A percentile compares a stretch with the other conserved stretches of the same genome.
These are phyloP conservation scores for Penicillium vulpinum DNA, from an alignment of 2,329 filamentous ascomycete genomes.

Conservation along the genomic window DNA sequence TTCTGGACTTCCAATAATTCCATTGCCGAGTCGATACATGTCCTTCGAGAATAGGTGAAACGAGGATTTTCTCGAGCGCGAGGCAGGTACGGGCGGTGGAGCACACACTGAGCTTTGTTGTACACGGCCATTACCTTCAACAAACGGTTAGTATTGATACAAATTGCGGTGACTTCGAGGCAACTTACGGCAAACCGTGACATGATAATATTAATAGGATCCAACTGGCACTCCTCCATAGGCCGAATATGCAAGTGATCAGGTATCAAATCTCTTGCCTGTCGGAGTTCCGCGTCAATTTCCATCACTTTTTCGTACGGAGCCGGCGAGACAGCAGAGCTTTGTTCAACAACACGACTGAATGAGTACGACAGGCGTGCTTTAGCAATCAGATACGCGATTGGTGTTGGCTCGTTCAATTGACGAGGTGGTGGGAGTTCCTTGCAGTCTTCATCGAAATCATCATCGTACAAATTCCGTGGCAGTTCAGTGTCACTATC, in stretches of 20 bases:
- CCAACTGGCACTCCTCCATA: conserved; percentile 70
- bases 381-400: conserved; percentile 53
- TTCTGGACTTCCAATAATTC: conserved; percentile 75
- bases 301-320: conserved; percentile 64
- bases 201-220: conserved; percentile 69
- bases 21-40: conserved; percentile 83
- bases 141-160: conserved; percentile 10
- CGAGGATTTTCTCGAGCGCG: conserved; percentile 74
- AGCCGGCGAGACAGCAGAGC: conserved; percentile 43
- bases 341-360: conserved; percentile 46
- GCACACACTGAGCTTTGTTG: conserved; percentile 81
- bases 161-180: neutral
- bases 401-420: conserved; percentile 58
- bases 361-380: conserved; percentile 45
- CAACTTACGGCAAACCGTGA: conserved; percentile 67
- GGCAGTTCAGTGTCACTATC: conserved; percentile 65
- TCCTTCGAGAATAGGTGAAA: conserved; percentile 79
- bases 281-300: conserved; percentile 58
- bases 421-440: conserved; percentile 60
- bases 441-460: conserved; percentile 59
- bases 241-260: conserved; percentile 75
- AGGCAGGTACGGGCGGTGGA: conserved; percentile 85
- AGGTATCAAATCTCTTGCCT: conserved; percentile 66
- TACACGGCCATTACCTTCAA: conserved; percentile 73
- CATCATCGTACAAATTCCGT: conserved; percentile 64